These are phyloP conservation scores for Venturia nashicola DNA, from an alignment of 2,329 filamentous ascomycete species.

Conservation along the genomic window DNA sequence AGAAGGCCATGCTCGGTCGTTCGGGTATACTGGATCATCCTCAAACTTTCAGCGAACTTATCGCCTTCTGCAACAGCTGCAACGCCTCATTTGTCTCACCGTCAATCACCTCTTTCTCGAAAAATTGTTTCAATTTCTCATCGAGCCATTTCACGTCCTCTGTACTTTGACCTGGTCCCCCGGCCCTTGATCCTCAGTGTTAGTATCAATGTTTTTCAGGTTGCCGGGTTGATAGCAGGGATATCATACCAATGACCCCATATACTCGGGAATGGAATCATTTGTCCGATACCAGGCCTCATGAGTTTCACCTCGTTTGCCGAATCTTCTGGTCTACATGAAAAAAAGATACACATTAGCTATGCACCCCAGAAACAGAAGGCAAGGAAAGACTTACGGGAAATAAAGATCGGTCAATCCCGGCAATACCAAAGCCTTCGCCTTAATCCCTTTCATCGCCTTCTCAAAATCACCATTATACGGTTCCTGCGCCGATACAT, in stretches of 20 bases:
- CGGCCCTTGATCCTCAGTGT: constrained; percentile 17
- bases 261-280: constrained; percentile 45
- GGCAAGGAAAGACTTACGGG: constrained; percentile 37
- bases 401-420: constrained; percentile 69
- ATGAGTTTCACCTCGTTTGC: constrained; percentile 58
- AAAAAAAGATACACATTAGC: neutral
- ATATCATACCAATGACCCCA: constrained; percentile 43
- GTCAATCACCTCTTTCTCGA: constrained; percentile 17
- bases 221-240: neutral
- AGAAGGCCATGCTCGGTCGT: too few relatives aligned
- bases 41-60: neutral
- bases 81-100: neutral
- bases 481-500: constrained; percentile 55
- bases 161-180: constrained; percentile 56
- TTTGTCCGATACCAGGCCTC: constrained; percentile 43
- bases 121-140: constrained; percentile 43
- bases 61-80: neutral
- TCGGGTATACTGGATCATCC: too few relatives aligned
- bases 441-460: constrained; percentile 53
- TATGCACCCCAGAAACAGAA: neutral
- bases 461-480: constrained; percentile 55
- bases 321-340: constrained; percentile 56
- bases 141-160: constrained; percentile 65
- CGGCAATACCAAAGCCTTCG: constrained; percentile 59
- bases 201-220: neutral